phyloP scores from a whole-genome alignment of 2,329 filamentous ascomycete species.

The Macrophomina pseudophaseolina region DNA sequence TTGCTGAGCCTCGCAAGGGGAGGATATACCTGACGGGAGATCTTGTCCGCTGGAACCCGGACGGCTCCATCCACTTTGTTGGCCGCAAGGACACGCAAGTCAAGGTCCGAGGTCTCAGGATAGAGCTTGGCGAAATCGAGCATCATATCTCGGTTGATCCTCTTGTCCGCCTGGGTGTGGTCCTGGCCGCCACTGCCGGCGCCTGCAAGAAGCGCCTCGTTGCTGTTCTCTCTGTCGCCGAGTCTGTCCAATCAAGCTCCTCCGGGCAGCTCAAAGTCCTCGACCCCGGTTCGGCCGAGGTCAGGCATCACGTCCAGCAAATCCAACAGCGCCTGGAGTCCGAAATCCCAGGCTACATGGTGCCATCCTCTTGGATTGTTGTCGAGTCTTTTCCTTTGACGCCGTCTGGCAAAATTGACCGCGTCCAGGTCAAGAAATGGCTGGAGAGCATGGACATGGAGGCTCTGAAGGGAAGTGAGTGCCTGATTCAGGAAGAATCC shows the following conservation, averaged over 20 bases:
- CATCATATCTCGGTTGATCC: conserved; percentile 41
- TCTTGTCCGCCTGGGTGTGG: conserved; percentile 5
- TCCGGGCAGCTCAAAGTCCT: not conserved
- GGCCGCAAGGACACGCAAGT: conserved; percentile 46
- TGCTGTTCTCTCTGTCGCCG: not conserved
- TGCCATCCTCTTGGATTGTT: conserved; percentile 9
- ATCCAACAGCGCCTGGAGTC: conserved; percentile 1
- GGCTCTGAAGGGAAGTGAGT: conserved; percentile 1
- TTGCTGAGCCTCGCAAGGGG: conserved; percentile 28
- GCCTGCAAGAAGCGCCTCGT: conserved; percentile 23
- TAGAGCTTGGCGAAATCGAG: conserved; percentile 46
- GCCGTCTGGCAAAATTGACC: conserved; percentile 13
- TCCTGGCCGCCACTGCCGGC: conserved; percentile 1
- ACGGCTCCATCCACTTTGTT: conserved; percentile 43
- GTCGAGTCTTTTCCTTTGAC: conserved; percentile 13
- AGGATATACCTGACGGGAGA: conserved; percentile 36
- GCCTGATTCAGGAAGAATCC: not conserved
- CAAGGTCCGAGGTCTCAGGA: conserved; percentile 43
- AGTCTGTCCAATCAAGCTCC: not conserved
- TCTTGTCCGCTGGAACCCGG: conserved; percentile 32
- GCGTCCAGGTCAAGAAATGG: conserved; percentile 3
- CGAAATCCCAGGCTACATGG: conserved; percentile 9
- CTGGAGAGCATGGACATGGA: conserved; percentile 12
- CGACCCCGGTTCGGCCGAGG: conserved; percentile 32
- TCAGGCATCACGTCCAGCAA: conserved; percentile 24